Conservation (phyloP, 1,284 basidiomycete genomes). For the Melanopsichium pennsylvanicum region DNA sequence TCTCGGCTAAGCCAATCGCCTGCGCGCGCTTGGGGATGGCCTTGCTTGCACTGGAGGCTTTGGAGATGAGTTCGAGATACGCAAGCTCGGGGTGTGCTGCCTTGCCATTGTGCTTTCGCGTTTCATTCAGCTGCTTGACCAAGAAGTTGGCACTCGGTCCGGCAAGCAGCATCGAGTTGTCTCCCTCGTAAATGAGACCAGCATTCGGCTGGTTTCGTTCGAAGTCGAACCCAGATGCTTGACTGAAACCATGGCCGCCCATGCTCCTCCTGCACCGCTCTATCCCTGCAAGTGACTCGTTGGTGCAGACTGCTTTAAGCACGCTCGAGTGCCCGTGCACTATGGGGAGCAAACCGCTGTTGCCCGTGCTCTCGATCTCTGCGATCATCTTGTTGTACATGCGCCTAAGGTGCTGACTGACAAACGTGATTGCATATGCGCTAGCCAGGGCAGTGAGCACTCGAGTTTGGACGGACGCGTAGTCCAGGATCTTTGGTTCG, state of each 20-base stretch:
- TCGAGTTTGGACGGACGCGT: constrained; percentile 46
- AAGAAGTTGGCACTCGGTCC: constrained; percentile 54
- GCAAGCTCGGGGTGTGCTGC: constrained; percentile 28
- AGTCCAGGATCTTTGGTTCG: constrained; percentile 56
- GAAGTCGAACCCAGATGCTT: constrained; percentile 51
- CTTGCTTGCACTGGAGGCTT: not conserved
- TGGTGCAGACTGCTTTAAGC: constrained; percentile 52
- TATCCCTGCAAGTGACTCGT: constrained; percentile 45
- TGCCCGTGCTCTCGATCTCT: constrained; percentile 31
- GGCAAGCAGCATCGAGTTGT: constrained; percentile 54
- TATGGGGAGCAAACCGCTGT: constrained; percentile 38
- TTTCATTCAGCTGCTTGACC: constrained; percentile 47
- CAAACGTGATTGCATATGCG: constrained; percentile 51
- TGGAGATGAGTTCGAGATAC: constrained; percentile 27
- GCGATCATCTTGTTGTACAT: constrained; percentile 50
- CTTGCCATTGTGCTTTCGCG: constrained; percentile 18
- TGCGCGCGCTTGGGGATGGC: constrained; percentile 11
- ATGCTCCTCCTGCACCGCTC: constrained; percentile 49
- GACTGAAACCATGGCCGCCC: constrained; percentile 54
- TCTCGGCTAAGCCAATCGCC: constrained; percentile 1
- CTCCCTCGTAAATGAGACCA: constrained; percentile 56
- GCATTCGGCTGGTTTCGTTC: constrained; percentile 55
- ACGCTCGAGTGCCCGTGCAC: constrained; percentile 57
- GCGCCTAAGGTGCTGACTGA: constrained; percentile 37
- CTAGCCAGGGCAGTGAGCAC: constrained; percentile 51